Conservation (phyloP, 2,329 filamentous ascomycete species). For the Phoma herbarum region DNA sequence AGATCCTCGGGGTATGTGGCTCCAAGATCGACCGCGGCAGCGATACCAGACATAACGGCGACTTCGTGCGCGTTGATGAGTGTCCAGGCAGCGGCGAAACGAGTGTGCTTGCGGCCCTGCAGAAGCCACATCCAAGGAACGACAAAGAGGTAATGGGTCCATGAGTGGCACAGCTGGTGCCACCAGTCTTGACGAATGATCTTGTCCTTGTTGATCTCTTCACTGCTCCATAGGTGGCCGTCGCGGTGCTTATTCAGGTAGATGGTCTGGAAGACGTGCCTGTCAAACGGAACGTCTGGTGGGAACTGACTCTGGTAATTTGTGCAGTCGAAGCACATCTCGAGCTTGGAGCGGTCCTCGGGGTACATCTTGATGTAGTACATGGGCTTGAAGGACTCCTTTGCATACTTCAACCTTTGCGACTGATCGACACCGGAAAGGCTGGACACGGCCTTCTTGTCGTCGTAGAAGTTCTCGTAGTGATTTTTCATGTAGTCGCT, state of each 20-base stretch:
- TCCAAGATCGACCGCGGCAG: constrained; percentile 73
- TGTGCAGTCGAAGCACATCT: constrained; percentile 76
- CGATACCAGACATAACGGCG: constrained; percentile 74
- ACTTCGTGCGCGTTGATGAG: constrained; percentile 75
- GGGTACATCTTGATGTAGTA: constrained; percentile 71
- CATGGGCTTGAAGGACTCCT: constrained; percentile 68
- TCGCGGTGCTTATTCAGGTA: constrained; percentile 68
- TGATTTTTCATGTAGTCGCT: constrained; percentile 71
- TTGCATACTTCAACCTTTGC: constrained; percentile 55
- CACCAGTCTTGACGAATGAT: constrained; percentile 72
- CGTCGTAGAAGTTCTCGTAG: constrained; percentile 70
- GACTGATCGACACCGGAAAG: constrained; percentile 56
- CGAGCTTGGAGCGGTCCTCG: constrained; percentile 63
- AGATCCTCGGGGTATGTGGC: constrained; percentile 70
- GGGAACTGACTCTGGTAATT: constrained; percentile 78
- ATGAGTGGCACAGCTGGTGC: constrained; percentile 72
- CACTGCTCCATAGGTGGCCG: constrained; percentile 65
- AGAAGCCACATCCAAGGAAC: constrained; percentile 78
- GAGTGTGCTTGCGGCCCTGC: constrained; percentile 69
- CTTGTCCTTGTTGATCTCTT: constrained; percentile 66
- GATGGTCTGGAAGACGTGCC: constrained; percentile 76
- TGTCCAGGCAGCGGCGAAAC: constrained; percentile 74
- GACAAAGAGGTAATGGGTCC: constrained; percentile 70
- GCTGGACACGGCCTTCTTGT: constrained; percentile 55
- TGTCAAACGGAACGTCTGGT: constrained; percentile 62